Conservation (phyloP, 495 filamentous ascomycete genomes). For the Daldinia loculata region DNA sequence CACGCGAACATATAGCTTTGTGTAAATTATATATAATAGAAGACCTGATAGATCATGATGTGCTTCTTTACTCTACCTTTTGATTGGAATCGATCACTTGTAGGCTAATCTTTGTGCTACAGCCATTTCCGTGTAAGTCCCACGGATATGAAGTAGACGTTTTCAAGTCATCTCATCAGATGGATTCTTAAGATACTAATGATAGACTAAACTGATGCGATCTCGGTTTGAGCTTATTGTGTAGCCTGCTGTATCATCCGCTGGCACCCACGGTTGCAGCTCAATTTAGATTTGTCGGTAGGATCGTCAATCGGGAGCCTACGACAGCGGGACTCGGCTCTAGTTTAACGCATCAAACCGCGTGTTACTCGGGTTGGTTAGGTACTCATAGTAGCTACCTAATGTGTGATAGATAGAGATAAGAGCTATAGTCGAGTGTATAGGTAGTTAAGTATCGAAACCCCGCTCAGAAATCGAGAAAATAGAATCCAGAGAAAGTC, state of each 20-base stretch:
- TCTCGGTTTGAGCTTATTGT: not conserved
- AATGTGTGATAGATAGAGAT: not conserved
- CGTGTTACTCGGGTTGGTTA: not conserved
- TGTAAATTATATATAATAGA: too few relatives aligned
- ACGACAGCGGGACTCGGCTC: not conserved
- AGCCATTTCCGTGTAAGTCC: not conserved
- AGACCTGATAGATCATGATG: too few relatives aligned
- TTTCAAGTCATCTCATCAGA: not conserved
- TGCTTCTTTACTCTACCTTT: not conserved
- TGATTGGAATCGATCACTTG: not conserved
- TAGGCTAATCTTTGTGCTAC: not conserved
- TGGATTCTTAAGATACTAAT: not conserved
- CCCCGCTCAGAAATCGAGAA: not conserved
- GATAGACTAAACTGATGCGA: not conserved
- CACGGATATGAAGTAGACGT: not conserved
- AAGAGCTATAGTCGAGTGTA: not conserved
- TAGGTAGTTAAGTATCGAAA: not conserved
- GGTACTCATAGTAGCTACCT: not conserved
- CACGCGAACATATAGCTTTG: too few relatives aligned
- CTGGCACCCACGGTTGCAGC: not conserved
- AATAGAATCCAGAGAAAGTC: not conserved
- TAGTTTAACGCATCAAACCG: not conserved
- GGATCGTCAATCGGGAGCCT: not conserved
- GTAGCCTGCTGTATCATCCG: not conserved
- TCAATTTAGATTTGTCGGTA: not conserved